These are phyloP conservation scores for Cardiosporidium cionae DNA, from an alignment of 169 alveolate genomes.

Conservation along the genomic window DNA sequence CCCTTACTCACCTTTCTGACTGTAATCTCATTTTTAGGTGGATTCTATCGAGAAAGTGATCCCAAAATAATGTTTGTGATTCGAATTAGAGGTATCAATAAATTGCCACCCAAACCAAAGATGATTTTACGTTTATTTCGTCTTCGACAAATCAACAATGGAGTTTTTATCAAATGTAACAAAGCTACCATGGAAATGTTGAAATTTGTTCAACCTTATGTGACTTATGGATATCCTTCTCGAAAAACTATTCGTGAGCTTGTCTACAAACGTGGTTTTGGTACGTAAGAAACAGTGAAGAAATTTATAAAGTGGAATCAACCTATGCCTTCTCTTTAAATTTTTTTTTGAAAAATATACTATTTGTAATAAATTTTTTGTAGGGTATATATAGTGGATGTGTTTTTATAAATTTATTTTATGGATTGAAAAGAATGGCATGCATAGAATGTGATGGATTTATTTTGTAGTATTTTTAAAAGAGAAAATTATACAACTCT, in stretches of 20 bases:
- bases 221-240: slow-evolving; percentile 96
- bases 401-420: too few species aligned
- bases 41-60: slow-evolving; percentile 51
- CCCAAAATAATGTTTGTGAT: slow-evolving; percentile 43
- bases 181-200: slow-evolving; percentile 96
- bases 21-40: too few species aligned
- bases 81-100: slow-evolving; percentile 83
- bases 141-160: slow-evolving; percentile 96
- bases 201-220: slow-evolving; percentile 89
- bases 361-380: too few species aligned
- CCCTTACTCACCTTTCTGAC: too few species aligned
- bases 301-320: too few species aligned
- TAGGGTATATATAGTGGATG: too few species aligned
- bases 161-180: slow-evolving; percentile 83
- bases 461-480: too few species aligned
- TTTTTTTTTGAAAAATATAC: too few species aligned
- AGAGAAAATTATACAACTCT: too few species aligned
- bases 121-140: slow-evolving; percentile 90
- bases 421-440: too few species aligned
- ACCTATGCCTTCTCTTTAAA: too few species aligned
- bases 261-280: slow-evolving; percentile 96
- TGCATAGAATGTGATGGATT: too few species aligned
- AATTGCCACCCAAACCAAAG: slow-evolving; percentile 92
- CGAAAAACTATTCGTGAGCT: slow-evolving; percentile 86
- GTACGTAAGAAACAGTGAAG: slow-evolving; percentile 46